A percentile compares a stretch with the other conserved stretches of the same genome.
phyloP scores from a whole-genome alignment of 345 rosid species.

The Murraya koenigii region DNA sequence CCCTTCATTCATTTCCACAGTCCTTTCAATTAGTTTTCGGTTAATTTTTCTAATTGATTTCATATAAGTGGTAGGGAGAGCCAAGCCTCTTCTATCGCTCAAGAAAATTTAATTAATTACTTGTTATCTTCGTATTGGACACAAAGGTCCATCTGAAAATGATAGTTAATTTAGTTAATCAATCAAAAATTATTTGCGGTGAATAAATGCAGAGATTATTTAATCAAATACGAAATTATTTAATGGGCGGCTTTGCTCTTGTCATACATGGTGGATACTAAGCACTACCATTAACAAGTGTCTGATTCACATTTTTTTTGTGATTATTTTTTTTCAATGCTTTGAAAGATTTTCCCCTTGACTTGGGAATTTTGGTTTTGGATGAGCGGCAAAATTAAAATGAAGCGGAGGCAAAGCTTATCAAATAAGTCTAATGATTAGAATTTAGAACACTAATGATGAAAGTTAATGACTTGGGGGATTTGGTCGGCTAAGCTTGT shows the following conservation, averaged over 20 bases:
- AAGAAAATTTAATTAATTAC: background rate
- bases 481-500: background rate
- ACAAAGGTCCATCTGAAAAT: constrained; percentile 4
- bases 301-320: too few relatives aligned
- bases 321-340: background rate
- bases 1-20: background rate
- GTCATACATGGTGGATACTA: too few relatives aligned
- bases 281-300: too few relatives aligned
- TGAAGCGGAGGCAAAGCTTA: constrained; percentile 1
- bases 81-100: background rate
- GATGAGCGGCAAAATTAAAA: background rate
- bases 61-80: background rate
- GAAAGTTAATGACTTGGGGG: background rate
- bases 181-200: background rate
- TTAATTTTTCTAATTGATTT: background rate
- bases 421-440: background rate
- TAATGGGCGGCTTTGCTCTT: too few relatives aligned
- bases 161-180: constrained; percentile 2
- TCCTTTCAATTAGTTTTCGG: background rate
- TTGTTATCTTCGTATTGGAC: background rate
- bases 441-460: background rate
- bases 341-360: background rate
- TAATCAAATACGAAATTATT: too few relatives aligned
- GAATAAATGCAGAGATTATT: background rate
- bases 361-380: background rate